Conservation (phyloP, 1,139 yeast genomes). For the Chernovozyma aurita region DNA sequence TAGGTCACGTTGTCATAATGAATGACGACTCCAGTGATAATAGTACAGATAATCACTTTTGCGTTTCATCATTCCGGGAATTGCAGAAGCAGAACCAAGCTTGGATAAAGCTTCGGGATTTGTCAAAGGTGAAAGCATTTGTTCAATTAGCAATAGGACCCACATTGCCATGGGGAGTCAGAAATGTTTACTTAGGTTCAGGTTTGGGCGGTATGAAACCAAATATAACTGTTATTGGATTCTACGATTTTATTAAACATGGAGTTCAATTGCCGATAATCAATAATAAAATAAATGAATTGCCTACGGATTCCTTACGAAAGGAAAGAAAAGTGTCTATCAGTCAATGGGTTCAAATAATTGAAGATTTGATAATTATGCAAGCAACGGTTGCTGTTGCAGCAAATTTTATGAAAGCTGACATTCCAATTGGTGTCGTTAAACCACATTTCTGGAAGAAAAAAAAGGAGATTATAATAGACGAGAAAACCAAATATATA, state of each 20-base stretch:
- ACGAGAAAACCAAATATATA: constrained; percentile 48
- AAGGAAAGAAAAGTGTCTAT: constrained; percentile 67
- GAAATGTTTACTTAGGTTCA: constrained; percentile 86
- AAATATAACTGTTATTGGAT: constrained; percentile 86
- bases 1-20: constrained; percentile 84
- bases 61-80: constrained; percentile 48
- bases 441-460: constrained; percentile 17
- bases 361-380: constrained; percentile 90
- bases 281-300: constrained; percentile 16
- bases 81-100: constrained; percentile 69
- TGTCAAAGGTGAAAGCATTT: constrained; percentile 80
- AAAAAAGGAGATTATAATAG: constrained; percentile 8
- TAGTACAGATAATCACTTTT: constrained; percentile 20
- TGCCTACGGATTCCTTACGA: constrained; percentile 82
- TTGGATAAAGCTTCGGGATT: constrained; percentile 78
- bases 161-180: constrained; percentile 89
- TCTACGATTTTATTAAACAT: constrained; percentile 58
- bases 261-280: constrained; percentile 28
- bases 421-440: constrained; percentile 44
- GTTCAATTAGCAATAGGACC: constrained; percentile 91
- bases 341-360: constrained; percentile 84
- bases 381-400: constrained; percentile 93
- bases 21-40: constrained; percentile 33
- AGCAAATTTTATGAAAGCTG: constrained; percentile 67
- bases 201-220: constrained; percentile 98